Evolutionary conservation across 1,284 basidiomycete genomes (phyloP), one percentile per base, ranked within the genome.

Genomic region (Leccinum subrobustum): DNA sequence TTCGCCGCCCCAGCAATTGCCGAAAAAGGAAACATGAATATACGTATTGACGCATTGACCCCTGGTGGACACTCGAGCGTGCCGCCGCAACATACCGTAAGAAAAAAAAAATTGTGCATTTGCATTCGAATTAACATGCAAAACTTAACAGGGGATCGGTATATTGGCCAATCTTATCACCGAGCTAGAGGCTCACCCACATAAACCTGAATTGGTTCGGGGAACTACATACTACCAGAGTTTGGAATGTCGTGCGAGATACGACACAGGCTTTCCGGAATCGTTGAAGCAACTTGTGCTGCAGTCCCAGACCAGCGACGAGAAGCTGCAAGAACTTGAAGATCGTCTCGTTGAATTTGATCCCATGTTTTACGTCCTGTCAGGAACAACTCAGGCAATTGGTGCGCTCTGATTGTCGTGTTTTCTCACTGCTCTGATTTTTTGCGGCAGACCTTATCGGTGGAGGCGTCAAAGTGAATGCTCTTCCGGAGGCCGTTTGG

Each of bases 1-100:
- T 74, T 84, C 58, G 83, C 83, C 4, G 68, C 76, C 0, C 86
- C 84, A 2, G 80, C 77, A 6, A 80, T 88, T 5, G 80, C 78
- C 1, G 88, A 91, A 76, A 91, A 89, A 69, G 89, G 88, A 0
- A 83, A 84, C 65, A 64, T 86, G 47, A 82, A 88, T 64, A 78
- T 85, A 27, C 77, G 78, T 25, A 71, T 89, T 44, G 75, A 79
- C 16, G 81, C 88, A 16, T 68, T 78, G 20, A 82, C 86, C 2
- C 78, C 80, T 1, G 89, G 89, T 8, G 89, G 90, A 0, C 89
- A 91, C 70, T 87, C 86, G 4, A 87, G 84, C 56, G 75, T 80
- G 8, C 87, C 88, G 16, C 86, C 85, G 31, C 63, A 73, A 37
- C 83, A 85, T 65, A 85, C 83, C 3, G 83, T 84, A 64, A 58